Base-by-base conservation (phyloP, 805 yeast genomes). In the Sungouiozyma ichnusensis region DNA sequence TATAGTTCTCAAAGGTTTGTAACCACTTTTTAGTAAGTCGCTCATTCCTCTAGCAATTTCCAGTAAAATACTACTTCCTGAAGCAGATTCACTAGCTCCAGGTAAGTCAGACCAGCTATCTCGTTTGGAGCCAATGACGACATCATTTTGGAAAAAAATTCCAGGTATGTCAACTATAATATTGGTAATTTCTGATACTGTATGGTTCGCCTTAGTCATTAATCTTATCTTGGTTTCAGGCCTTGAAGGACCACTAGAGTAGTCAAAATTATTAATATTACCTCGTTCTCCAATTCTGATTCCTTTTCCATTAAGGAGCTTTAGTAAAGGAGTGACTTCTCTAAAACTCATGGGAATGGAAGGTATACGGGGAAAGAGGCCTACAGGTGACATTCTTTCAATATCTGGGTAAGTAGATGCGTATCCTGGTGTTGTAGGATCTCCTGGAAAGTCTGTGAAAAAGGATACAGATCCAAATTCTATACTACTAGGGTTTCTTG, bases 391-490 rank as follows among this genome's bases (percentile, higher is more conserved):
- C 3, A 57, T 44, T 37, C 75, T 53, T 44, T 63, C 69, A 32
- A 65, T 60, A 35, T 66, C 55, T 6, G 54, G 54, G 13, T 45
- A 47, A 24, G 71, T 72, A 17, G 83, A 74, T 2, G 85, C 72
- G 63, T 74, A 76, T 3, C 85, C 85, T 6, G 85, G 85, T 2
- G 87, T 79, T 0, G 87, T 77, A 31, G 88, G 88, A 54, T 81
- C 90, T 11, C 88, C 88, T 0, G 87, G 85, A 39, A 69, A 68
- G 27, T 73, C 74, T 3, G 77, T 71, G 43, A 77, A 66, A 46
- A 66, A 76, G 45, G 69, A 76, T 1, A 74, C 79, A 7, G 83
- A 71, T 2, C 78, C 81, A 54, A 84, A 67, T 51, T 78, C 78
- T 20, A 81, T 73, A 7, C 79, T 67, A 40, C 72, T 64, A 32